Evolutionary conservation across 768 basidiomycete genomes (phyloP), one percentile per base, ranked within the genome.

Genomic region (Gloeostereum incarnatum): DNA sequence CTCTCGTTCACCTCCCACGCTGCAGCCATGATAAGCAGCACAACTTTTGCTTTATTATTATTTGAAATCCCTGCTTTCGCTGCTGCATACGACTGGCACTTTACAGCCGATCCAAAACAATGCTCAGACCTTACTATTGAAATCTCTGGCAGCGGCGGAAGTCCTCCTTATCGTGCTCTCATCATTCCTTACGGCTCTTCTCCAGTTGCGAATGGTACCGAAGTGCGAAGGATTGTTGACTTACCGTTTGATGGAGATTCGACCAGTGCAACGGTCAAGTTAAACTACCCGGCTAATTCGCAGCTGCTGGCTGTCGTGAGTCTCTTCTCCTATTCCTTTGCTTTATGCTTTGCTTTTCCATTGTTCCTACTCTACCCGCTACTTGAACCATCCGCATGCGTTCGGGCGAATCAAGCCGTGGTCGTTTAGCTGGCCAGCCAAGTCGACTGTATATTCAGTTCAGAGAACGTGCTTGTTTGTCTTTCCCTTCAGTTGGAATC

Each of bases 301-400:
- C 78, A 83, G 49, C 78, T 89, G 38, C 81, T 88, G 18, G 76
- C 79, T 4, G 78, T 86, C 49, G 84, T 85, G 49, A 60, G 81
- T 75, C 5, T n/a, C 26, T 35, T 22, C 40, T 22, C 14, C 40
- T 33, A 50, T 30, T 35, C 24, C 8, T n/a, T n/a, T n/a, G n/a
- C n/a, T n/a, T n/a, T n/a, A n/a, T n/a, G n/a, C n/a, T n/a, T n/a
- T n/a, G n/a, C n/a, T n/a, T n/a, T n/a, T n/a, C n/a, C n/a, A n/a
- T n/a, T n/a, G n/a, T n/a, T n/a, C n/a, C n/a, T n/a, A n/a, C n/a
- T n/a, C n/a, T n/a, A n/a, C n/a, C n/a, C n/a, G n/a, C n/a, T n/a
- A n/a, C n/a, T n/a, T n/a, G n/a, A n/a, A n/a, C n/a, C n/a, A n/a
- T n/a, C n/a, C n/a, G n/a, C n/a, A n/a, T 34, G 21, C 19, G 33